Base-by-base conservation (phyloP, 139 green algal genomes). In the Micractinium conductrix region DNA sequence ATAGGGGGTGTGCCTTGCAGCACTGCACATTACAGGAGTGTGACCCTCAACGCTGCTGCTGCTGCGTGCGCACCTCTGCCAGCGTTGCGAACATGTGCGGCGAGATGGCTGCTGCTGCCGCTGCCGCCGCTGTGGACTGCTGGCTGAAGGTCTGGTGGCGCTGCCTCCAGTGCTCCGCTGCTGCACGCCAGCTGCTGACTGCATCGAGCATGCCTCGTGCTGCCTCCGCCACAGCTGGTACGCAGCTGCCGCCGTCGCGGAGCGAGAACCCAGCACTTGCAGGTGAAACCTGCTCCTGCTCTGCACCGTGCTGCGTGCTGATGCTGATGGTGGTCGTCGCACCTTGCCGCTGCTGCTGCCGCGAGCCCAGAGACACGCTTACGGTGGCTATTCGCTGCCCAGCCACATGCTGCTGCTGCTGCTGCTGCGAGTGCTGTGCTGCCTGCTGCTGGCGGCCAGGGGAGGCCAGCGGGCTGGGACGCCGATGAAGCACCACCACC, bases 141-240 rank as follows among this genome's bases (percentile, higher is more conserved):
- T 50, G 48, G 75, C 75, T 70, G 33, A 16, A 35, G 75, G 37
- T 62, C 9, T 33, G 10, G 10, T 78, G 80, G 24, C 80, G 67
- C 48, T 79, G 44, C 45, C 80, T 67, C 80, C 80, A 85, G 37
- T 68, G 79, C 19, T 85, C 48, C 42, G 80, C 80, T 44, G 80
- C 80, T 44, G 44, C 80, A 2, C 69, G 68, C 80, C 80, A 82
- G 58, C 68, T 65, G 1, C 28, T n/a, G 4, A 72, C 62, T 14
- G 38, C 55, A 7, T 70, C 30, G 21, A 33, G 50, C 50, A 28
- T 53, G 74, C 74, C 70, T 37, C 45, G 35, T 22, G 74, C 74
- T 45, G 74, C 74, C 38, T 35, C 74, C 62, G 74, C 35, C 50
- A 37, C 71, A n/a, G 74, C 71, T 0, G 42, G 4, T 24, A 12